phyloP scores from a whole-genome alignment of 1,139 yeast genomes.

The Blastobotrys aristatus region DNA sequence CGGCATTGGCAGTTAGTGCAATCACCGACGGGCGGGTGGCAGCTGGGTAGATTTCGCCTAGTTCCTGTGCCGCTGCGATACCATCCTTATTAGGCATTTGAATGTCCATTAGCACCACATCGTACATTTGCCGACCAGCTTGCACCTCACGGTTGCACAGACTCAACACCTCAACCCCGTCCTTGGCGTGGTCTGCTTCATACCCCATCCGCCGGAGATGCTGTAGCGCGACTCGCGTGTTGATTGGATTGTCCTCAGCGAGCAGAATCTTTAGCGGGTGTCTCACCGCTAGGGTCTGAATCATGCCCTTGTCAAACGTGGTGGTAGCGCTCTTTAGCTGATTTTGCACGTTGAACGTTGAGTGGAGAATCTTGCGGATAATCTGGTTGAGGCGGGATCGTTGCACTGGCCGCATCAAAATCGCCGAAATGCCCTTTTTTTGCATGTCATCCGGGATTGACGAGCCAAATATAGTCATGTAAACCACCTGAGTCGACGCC shows the following conservation, averaged over 20 bases:
- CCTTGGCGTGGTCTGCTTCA: constrained; percentile 51
- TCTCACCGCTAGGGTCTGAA: constrained; percentile 30
- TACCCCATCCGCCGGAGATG: constrained; percentile 52
- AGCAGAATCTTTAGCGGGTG: constrained; percentile 45
- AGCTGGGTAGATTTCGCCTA: constrained; percentile 31
- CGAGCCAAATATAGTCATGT: constrained; percentile 29
- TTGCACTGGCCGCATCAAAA: constrained; percentile 29
- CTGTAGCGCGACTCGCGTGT: constrained; percentile 47
- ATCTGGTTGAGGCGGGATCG: constrained; percentile 26
- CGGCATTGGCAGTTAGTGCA: constrained; percentile 55
- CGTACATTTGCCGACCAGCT: constrained; percentile 39
- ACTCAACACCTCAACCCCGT: constrained; percentile 48
- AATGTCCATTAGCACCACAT: constrained; percentile 50
- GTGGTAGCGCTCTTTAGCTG: constrained; percentile 24
- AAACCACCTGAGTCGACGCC: constrained; percentile 23
- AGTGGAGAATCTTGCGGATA: constrained; percentile 23
- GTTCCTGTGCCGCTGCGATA: constrained; percentile 42
- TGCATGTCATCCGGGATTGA: constrained; percentile 26
- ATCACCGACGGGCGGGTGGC: constrained; percentile 40
- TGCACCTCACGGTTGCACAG: constrained; percentile 35
- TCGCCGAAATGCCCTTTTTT: constrained; percentile 26
- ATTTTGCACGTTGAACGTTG: constrained; percentile 22
- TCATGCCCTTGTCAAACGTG: constrained; percentile 26
- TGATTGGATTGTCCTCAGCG: constrained; percentile 52
- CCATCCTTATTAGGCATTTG: constrained; percentile 56